These are phyloP conservation scores for Glycyrrhiza uralensis DNA, from an alignment of 306 rosid genomes.

Conservation along the genomic window DNA sequence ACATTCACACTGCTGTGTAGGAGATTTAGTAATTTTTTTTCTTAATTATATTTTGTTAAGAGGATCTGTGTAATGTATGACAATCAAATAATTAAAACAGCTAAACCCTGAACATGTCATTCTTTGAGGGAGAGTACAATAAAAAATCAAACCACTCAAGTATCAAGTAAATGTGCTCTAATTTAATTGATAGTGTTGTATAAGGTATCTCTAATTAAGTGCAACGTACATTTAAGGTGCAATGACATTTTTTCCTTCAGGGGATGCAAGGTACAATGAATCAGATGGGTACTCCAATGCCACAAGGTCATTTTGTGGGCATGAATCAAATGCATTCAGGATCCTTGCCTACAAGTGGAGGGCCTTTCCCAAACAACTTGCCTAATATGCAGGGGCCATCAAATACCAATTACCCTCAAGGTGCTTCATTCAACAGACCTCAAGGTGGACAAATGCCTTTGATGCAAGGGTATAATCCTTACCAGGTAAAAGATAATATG, in stretches of 20 bases:
- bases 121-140: neutral
- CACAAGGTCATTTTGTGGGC: constrained; percentile 86
- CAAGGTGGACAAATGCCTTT: constrained; percentile 92
- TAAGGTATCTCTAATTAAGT: constrained; percentile 11
- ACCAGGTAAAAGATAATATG: constrained; percentile 62
- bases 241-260: constrained; percentile 34
- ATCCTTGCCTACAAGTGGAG: constrained; percentile 64
- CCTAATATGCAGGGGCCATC: constrained; percentile 89
- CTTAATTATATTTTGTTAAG: neutral
- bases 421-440: constrained; percentile 71
- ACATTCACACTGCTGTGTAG: neutral
- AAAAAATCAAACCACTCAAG: neutral
- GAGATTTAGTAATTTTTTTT: neutral
- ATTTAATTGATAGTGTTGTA: neutral
- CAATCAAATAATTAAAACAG: neutral
- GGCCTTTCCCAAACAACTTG: constrained; percentile 60
- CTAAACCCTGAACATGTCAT: neutral
- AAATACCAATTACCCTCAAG: constrained; percentile 66
- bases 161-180: neutral
- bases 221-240: constrained; percentile 5
- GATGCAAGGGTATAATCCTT: constrained; percentile 92
- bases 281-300: constrained; percentile 76
- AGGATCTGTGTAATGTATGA: constrained; percentile 7
- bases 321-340: constrained; percentile 93
- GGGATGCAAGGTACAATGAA: constrained; percentile 91